Base-by-base conservation (phyloP, 441 rosid species). In the Isatis lusitanica region DNA sequence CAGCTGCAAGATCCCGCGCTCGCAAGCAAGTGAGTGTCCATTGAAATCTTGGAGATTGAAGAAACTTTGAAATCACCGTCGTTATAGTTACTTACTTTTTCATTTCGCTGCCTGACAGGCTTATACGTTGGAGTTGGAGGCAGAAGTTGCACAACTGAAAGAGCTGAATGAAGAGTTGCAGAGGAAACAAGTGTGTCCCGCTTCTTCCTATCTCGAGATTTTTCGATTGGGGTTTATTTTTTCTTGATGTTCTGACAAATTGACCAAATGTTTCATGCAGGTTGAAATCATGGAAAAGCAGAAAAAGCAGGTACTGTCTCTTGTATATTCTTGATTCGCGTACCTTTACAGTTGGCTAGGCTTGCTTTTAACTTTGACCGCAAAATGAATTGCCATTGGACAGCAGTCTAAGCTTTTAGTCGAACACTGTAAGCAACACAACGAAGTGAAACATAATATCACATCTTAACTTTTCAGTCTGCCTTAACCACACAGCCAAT, bases 1-100 rank as follows among this genome's bases (percentile, higher is more conserved):
- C 94, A 36, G 94, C 94, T 76, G 92, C 94, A 16, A 82, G 94
- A 78, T 89, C 94, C 43, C 81, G 94, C 30, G 90, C 92, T 75
- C 94, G 94, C 43, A 89, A 87, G 81, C 94, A 89, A 83, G 94
- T 89, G 51, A 77, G 83, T 66, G 18, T 36, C 71, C 63, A 12
- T 26, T 51, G 21, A 8, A 66, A 10, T 16, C 28, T 48, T 66
- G 17, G 50, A 56, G 63, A 18, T 15, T 39, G 21, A 48, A 11
- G 42, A 64, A 56, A 21, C 16, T 9, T 63, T 56, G 0, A 52
- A 59, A 24, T 47, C 2, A 33, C 62, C 2, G 4, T 63, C 31
- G 31, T 30, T 24, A 12, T 59, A 31, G 42, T 60, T 17, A 53
- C 30, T 55, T 71, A 36, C 63, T 48, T 47, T 52, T 55, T 18